phyloP scores from a whole-genome alignment of 352 stramenopile genomes.

The Phytophthora aleatoria region DNA sequence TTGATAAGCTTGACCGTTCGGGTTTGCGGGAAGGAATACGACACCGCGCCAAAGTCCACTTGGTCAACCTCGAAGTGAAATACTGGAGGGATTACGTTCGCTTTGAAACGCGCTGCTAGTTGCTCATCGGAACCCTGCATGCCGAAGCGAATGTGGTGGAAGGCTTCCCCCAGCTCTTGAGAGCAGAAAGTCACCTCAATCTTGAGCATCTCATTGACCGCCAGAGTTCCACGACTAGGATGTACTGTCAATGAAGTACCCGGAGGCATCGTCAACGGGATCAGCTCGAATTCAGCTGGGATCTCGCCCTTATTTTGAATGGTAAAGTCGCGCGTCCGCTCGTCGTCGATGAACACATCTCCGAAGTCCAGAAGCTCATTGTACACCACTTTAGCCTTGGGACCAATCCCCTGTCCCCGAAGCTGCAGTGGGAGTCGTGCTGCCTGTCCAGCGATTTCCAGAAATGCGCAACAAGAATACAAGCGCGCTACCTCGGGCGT shows the following conservation, averaged over 20 bases:
- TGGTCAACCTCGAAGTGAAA: slow-evolving; percentile 92
- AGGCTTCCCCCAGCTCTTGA: slow-evolving; percentile 87
- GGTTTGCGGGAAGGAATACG: slow-evolving; percentile 90
- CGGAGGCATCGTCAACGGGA: slow-evolving; percentile 43
- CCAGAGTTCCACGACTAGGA: slow-evolving; percentile 59
- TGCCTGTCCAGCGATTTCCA: slow-evolving; percentile 92
- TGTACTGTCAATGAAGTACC: slow-evolving; percentile 49
- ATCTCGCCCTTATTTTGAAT: slow-evolving; percentile 96
- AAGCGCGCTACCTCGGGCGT: slow-evolving; percentile 76
- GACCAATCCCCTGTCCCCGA: slow-evolving; percentile 90
- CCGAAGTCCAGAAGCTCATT: slow-evolving; percentile 95
- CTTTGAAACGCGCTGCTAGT: slow-evolving; percentile 85
- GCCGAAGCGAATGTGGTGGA: slow-evolving; percentile 81
- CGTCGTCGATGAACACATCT: slow-evolving; percentile 94
- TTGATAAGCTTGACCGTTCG: slow-evolving; percentile 88
- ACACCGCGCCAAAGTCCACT: slow-evolving; percentile 93
- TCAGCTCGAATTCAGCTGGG: slow-evolving; percentile 73
- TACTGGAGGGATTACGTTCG: slow-evolving; percentile 92
- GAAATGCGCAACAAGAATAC: slow-evolving; percentile 83
- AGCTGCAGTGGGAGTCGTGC: slow-evolving; percentile 90
- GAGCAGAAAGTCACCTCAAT: slow-evolving; percentile 90
- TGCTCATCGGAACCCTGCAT: slow-evolving; percentile 90
- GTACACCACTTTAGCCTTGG: slow-evolving; percentile 92
- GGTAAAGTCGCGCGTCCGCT: slow-evolving; percentile 87
- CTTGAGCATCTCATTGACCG: slow-evolving; percentile 81